These are phyloP conservation scores for Elsinoe fawcettii DNA, from an alignment of 2,329 filamentous ascomycete genomes.

Conservation along the genomic window DNA sequence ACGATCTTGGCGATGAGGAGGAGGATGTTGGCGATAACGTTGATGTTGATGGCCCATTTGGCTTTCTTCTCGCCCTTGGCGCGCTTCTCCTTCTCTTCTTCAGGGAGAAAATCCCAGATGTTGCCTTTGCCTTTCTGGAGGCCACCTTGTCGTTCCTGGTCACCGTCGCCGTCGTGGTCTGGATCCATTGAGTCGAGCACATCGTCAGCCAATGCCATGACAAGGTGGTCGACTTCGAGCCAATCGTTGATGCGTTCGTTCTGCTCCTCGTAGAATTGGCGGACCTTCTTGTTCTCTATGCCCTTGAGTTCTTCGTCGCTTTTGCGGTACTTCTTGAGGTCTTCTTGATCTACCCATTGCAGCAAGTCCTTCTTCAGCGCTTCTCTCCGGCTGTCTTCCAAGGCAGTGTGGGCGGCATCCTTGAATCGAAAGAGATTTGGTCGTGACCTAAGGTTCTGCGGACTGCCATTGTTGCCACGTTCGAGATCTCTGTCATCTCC, in stretches of 20 bases:
- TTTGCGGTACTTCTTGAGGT: constrained; percentile 45
- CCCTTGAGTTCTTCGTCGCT: constrained; percentile 45
- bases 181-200: constrained; percentile 55
- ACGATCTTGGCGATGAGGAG: constrained; percentile 49
- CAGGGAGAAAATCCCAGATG: constrained; percentile 48
- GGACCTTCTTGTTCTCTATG: constrained; percentile 47
- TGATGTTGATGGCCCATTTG: constrained; percentile 53
- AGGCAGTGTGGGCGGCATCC: constrained; percentile 41
- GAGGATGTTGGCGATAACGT: constrained; percentile 53
- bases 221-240: constrained; percentile 52
- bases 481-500: constrained; percentile 18
- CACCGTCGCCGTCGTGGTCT: constrained; percentile 50
- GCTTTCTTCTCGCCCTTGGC: constrained; percentile 42
- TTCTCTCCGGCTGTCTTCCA: constrained; percentile 39
- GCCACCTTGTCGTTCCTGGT: constrained; percentile 46
- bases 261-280: constrained; percentile 47
- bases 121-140: constrained; percentile 43
- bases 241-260: constrained; percentile 50
- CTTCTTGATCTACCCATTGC: constrained; percentile 39
- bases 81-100: constrained; percentile 46
- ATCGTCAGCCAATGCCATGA: constrained; percentile 49
- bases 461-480: constrained; percentile 19
- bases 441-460: constrained; percentile 18
- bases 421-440: constrained; percentile 36
- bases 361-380: constrained; percentile 45